phyloP scores from a whole-genome alignment of 2,329 filamentous ascomycete species.

The Neopestalotiopsis sp. region DNA sequence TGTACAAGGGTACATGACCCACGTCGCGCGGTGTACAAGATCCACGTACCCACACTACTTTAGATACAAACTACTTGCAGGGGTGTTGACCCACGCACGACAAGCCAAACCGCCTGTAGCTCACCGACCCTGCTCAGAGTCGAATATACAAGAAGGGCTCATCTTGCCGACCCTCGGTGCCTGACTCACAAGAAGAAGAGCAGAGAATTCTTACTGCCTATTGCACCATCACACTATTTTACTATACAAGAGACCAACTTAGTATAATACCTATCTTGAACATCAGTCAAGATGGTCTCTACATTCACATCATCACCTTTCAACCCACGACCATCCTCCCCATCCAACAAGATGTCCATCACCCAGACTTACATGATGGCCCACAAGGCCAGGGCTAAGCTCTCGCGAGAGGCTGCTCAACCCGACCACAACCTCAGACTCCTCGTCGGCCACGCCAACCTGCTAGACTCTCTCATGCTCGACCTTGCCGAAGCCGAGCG shows the following conservation, averaged over 20 bases:
- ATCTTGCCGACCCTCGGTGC: constrained; percentile 38
- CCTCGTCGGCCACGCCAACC: constrained; percentile 96
- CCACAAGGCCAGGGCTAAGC: constrained; percentile 95
- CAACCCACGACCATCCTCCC: constrained; percentile 37
- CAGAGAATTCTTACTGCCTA: constrained; percentile 29
- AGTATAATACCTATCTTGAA: constrained; percentile 19
- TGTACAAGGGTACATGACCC: not conserved
- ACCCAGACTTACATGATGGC: constrained; percentile 98
- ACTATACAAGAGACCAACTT: constrained; percentile 24
- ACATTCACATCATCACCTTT: constrained; percentile 33
- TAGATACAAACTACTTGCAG: not conserved
- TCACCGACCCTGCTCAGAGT: constrained; percentile 29
- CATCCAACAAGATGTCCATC: constrained; percentile 91
- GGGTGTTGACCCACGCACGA: not conserved
- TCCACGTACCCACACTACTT: constrained; percentile 13
- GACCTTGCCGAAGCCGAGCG: constrained; percentile 89
- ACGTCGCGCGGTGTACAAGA: not conserved
- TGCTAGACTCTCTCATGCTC: constrained; percentile 94
- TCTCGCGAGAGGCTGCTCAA: constrained; percentile 86
- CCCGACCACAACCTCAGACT: constrained; percentile 93
- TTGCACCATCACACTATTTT: constrained; percentile 33
- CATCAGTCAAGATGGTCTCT: constrained; percentile 40
- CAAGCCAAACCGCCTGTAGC: constrained; percentile 5
- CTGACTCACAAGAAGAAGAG: constrained; percentile 37
- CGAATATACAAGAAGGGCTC: constrained; percentile 36